Percentiles rank a stretch among this genome's conserved stretches.
Conservation (phyloP, 768 basidiomycete species). For the Gautieria morchelliformis region DNA sequence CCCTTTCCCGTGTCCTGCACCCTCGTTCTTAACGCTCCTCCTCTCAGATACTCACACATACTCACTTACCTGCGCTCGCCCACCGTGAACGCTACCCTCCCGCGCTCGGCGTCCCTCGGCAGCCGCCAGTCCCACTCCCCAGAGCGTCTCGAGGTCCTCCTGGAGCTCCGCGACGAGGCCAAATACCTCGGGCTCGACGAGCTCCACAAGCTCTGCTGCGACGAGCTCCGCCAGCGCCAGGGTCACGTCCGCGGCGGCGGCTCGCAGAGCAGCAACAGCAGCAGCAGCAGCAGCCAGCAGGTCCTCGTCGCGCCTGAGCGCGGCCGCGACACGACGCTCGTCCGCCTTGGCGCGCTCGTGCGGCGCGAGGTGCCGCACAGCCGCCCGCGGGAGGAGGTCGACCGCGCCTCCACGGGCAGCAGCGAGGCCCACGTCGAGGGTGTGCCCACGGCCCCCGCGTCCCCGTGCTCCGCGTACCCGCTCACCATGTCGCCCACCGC, state of each 20-base stretch:
- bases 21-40: background rate
- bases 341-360: background rate
- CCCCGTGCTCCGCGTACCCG: background rate
- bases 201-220: conserved; percentile 54
- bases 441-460: background rate
- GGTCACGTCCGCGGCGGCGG: background rate
- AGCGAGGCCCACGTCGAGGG: background rate
- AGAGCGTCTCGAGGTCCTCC: conserved; percentile 50
- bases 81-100: conserved; percentile 33
- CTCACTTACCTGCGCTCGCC: conserved; percentile 62
- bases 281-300: background rate
- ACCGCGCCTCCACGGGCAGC: background rate
- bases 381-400: background rate
- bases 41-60: conserved; percentile 56
- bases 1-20: background rate
- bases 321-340: background rate
- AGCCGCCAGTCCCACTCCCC: conserved; percentile 26
- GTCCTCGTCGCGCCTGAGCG: background rate
- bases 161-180: conserved; percentile 75
- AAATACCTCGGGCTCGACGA: conserved; percentile 60
- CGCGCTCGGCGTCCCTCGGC: conserved; percentile 38
- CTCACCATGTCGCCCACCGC: background rate
- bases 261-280: background rate
- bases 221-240: conserved; percentile 49
- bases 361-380: background rate